Evolutionary conservation across 805 yeast genomes (phyloP).

Genomic region (Pichia ethanolica): DNA sequence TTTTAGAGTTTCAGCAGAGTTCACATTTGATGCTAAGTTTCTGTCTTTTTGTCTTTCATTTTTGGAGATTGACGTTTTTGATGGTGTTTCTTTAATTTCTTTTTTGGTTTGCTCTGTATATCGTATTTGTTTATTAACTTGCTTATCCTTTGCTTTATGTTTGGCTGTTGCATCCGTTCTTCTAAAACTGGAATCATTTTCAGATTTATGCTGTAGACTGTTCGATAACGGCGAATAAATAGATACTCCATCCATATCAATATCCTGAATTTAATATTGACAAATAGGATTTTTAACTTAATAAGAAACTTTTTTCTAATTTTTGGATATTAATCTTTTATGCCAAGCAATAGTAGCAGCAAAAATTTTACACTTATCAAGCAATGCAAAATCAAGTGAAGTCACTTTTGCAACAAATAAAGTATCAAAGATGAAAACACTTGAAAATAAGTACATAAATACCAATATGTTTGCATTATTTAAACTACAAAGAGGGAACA

Average conservation of each 20-base stretch:
- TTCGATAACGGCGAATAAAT: constrained; percentile 4
- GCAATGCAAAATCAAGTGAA: too few relatives aligned
- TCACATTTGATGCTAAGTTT: background rate
- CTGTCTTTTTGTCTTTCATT: background rate
- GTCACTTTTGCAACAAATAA: too few relatives aligned
- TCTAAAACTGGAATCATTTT: constrained; percentile 2
- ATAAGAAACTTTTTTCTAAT: background rate
- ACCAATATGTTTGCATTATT: too few relatives aligned
- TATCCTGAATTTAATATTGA: background rate
- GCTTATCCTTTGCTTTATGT: constrained; percentile 2
- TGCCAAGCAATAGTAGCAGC: too few relatives aligned
- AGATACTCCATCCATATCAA: constrained; percentile 6
- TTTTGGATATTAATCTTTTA: too few relatives aligned
- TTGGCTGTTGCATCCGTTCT: constrained; percentile 5
- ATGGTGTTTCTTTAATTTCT: background rate
- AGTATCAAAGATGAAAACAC: too few relatives aligned
- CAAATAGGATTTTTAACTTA: background rate
- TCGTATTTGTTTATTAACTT: background rate
- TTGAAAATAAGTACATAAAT: too few relatives aligned
- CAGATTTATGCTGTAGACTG: constrained; percentile 2
- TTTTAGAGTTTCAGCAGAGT: background rate
- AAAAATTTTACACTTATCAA: too few relatives aligned
- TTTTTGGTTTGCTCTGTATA: background rate
- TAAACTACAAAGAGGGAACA: too few relatives aligned
- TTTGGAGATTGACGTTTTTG: background rate